Base-by-base conservation (phyloP, 495 filamentous ascomycete genomes). In the Xylaria cubensis region DNA sequence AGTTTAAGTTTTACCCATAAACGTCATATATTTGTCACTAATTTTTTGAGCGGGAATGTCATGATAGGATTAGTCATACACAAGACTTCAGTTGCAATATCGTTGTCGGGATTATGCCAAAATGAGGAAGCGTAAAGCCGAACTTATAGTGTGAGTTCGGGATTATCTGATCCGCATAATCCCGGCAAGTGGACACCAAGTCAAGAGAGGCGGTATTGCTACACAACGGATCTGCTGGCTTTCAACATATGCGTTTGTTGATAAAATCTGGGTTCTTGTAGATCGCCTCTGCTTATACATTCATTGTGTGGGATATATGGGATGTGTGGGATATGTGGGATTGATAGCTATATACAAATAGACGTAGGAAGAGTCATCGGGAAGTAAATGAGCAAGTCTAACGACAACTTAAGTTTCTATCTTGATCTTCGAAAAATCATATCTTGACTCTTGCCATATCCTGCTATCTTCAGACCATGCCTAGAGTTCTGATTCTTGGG, bases 401-500 rank as follows among this genome's bases (percentile, higher is more conserved):
- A 51, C 1, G 0, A 51, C n/a, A 24, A 24, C n/a, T 51, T 3
- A 24, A 51, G 48, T 8, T 21, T 21, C 9, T 24, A 7, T 51
- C 48, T 24, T 21, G n/a, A 51, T 51, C n/a, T 21, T 9, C 48
- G 10, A 24, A 1, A 48, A 7, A 48, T 17, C 48, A 51, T 10
- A 51, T 12, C 6, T 10, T 24, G 10, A 21, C 7, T 2, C n/a
- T 21, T 2, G n/a, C 3, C 8, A 2, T 13, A 51, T 21, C 48
- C 24, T 51, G 48, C 21, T 9, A 21, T n/a, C n/a, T 0, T 48
- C 17, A 17, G 13, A 48, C 13, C 15, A 85, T 85, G 84, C 75
- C 78, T n/a, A 81, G 80, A 72, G 66, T 86, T 56, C 81, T 86
- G 42, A 74, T 85, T 51, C 51, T 85, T 67, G 84, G 84, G 26